phyloP scores from a whole-genome alignment of 148 eudicot species.

The Vaccinium macrocarpon region DNA sequence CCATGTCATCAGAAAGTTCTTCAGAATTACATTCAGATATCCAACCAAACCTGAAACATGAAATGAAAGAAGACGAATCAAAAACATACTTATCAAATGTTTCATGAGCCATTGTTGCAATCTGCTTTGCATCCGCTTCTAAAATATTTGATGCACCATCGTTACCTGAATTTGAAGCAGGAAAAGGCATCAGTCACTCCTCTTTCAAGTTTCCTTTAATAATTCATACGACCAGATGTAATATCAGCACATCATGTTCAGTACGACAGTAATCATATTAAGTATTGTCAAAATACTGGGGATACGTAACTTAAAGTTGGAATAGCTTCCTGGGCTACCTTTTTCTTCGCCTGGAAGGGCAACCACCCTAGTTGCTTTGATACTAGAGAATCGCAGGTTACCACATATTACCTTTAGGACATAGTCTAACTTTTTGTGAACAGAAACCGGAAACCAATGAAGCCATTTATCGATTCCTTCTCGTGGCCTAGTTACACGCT shows the following conservation, averaged over 20 bases:
- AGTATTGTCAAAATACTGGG: background rate
- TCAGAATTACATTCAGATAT: background rate
- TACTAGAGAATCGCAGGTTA: constrained; percentile 32
- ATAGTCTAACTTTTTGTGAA: constrained; percentile 51
- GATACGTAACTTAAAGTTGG: background rate
- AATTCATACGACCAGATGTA: background rate
- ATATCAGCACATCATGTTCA: background rate
- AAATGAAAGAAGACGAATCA: constrained; percentile 8
- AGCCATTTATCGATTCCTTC: constrained; percentile 75
- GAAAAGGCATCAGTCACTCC: background rate
- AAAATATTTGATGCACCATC: constrained; percentile 43
- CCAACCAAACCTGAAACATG: background rate
- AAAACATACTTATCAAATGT: constrained; percentile 62
- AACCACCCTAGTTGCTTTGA: constrained; percentile 31
- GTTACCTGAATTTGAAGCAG: constrained; percentile 26
- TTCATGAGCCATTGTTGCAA: constrained; percentile 59
- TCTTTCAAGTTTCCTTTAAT: background rate
- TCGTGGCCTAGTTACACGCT: constrained; percentile 81
- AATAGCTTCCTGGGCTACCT: constrained; percentile 19
- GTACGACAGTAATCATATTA: background rate
- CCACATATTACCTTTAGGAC: constrained; percentile 37
- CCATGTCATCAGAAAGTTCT: background rate
- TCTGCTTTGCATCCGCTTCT: constrained; percentile 69
- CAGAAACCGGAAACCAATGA: constrained; percentile 71
- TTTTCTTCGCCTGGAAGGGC: constrained; percentile 32